phyloP scores from a whole-genome alignment of 345 rosid genomes.

The Sapria himalayana region DNA sequence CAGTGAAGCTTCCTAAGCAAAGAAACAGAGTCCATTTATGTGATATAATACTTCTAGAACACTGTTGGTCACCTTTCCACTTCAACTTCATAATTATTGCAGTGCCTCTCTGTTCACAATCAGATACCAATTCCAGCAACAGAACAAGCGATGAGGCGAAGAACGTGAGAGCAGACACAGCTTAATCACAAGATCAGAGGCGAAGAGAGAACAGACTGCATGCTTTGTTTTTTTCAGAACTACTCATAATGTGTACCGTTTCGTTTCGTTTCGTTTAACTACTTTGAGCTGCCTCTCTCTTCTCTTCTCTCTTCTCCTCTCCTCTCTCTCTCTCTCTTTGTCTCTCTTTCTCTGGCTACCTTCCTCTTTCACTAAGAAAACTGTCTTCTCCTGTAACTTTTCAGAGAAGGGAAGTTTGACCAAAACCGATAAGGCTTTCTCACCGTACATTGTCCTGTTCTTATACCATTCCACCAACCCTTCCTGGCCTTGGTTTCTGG shows the following conservation, averaged over 20 bases:
- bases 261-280: too few species aligned
- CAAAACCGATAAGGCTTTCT: conserved; percentile 22
- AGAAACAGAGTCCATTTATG: conserved; percentile 67
- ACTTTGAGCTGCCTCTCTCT: too few species aligned
- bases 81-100: conserved; percentile 60
- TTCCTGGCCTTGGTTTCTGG: conserved; percentile 3
- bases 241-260: too few species aligned
- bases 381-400: conserved; percentile 16
- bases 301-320: too few species aligned
- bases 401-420: conserved; percentile 30
- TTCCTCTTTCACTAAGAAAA: neutral
- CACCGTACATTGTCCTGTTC: conserved; percentile 11
- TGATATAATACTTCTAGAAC: conserved; percentile 30
- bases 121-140: too few species aligned
- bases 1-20: conserved; percentile 82
- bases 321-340: neutral
- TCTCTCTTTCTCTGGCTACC: neutral
- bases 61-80: conserved; percentile 31
- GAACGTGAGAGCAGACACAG: too few species aligned
- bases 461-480: conserved; percentile 10
- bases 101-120: too few species aligned
- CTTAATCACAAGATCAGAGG: too few species aligned
- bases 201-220: too few species aligned
- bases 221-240: too few species aligned
- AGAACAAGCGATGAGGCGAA: too few species aligned